Evolutionary conservation across 768 basidiomycete species (phyloP).

Genomic region (Nevesoporus exiguus): DNA sequence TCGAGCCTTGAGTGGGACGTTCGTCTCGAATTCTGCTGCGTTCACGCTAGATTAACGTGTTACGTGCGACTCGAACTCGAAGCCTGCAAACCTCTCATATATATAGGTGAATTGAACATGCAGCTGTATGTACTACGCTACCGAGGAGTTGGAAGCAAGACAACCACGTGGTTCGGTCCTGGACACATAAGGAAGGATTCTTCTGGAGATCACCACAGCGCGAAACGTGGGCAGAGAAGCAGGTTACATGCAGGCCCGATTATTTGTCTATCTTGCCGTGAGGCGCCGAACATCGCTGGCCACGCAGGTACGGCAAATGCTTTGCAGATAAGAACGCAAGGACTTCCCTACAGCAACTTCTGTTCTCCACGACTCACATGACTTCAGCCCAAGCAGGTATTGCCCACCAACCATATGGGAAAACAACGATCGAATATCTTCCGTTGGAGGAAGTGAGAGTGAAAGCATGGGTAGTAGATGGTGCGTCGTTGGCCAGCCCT

Average conservation of each 20-base stretch:
- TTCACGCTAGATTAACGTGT: too few relatives aligned
- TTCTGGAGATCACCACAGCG: slow-evolving; percentile 3
- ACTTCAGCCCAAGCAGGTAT: slow-evolving; percentile 27
- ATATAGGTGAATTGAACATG: too few relatives aligned
- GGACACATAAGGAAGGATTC: slow-evolving; percentile 4
- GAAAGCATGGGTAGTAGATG: slow-evolving; percentile 42
- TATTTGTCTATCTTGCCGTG: background rate
- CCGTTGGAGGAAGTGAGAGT: slow-evolving; percentile 41
- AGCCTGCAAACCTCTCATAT: too few relatives aligned
- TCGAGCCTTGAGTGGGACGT: too few relatives aligned
- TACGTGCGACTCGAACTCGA: too few relatives aligned
- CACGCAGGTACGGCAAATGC: slow-evolving; percentile 6
- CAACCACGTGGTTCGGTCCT: too few relatives aligned
- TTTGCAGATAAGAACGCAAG: slow-evolving; percentile 12
- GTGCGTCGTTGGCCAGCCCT: slow-evolving; percentile 22
- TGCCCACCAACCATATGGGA: slow-evolving; percentile 27
- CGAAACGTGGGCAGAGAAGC: too few relatives aligned
- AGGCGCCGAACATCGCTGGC: background rate
- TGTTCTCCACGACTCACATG: slow-evolving; percentile 9
- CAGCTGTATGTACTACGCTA: too few relatives aligned
- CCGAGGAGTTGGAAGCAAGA: too few relatives aligned
- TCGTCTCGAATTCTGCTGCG: too few relatives aligned
- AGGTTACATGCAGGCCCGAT: too few relatives aligned
- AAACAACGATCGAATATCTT: slow-evolving; percentile 30
- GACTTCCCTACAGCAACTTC: slow-evolving; percentile 4